Evolutionary conservation across 495 filamentous ascomycete genomes (phyloP), one percentile per base, ranked within the genome.

Genomic region (Neurospora discreta): DNA sequence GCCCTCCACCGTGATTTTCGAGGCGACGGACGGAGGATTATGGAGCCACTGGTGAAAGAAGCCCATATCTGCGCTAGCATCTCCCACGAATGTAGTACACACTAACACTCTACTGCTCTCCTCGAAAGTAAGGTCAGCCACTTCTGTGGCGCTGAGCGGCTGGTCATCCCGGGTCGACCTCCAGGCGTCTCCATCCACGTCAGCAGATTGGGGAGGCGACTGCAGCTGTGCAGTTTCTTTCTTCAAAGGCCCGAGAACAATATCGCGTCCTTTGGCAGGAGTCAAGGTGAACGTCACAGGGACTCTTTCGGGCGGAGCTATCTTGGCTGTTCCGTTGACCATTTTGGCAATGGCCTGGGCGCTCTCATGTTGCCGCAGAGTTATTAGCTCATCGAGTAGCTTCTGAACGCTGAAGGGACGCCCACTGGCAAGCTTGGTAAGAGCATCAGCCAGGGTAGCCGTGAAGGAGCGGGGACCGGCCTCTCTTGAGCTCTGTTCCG

Each of bases 31-130:
- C 4, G 85, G 84, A 23, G 80, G 82, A 70, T 83, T 85, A 44
- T 84, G 82, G 13, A 88, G 80, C 86, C 86, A 87, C 67, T 87
- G 84, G 77, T 86, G 84, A 74, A 87, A 87, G 44, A 82, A 87
- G 36, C 82, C 81, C 85, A 88, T 87, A 46, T 87, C 86, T 10
- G 84, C 82, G 71, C 84, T 87, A 11, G 86, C 85, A 71, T 88
- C 85, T 44, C 85, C 85, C 39, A 87, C 83, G 73, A 87, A 87
- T 0, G 85, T 87, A 2, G 85, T 87, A 77, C 86, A 87, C 3
- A 87, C 85, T 39, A 88, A 74, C 18, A 86, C 85, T 71, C 86
- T 80, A 18, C 52, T 65, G 15, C 79, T 78, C 58, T 87, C 85
- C 39, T 87, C 86, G 68, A 88, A 85, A 13, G 79, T 84, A 44